phyloP scores from a whole-genome alignment of 2,329 filamentous ascomycete species.

The Exserohilum turcica region DNA sequence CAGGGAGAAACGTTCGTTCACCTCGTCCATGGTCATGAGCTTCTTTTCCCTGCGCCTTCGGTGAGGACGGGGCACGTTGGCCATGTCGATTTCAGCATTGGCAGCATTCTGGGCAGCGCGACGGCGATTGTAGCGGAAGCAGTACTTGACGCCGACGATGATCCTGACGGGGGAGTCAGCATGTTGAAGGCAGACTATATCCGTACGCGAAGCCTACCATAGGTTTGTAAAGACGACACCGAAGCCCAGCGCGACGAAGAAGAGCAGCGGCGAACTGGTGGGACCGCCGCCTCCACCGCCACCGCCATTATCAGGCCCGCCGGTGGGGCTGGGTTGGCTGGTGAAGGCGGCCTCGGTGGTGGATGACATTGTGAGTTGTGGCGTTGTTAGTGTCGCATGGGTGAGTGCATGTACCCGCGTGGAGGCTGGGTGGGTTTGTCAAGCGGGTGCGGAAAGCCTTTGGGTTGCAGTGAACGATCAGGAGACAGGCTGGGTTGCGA shows the following conservation, averaged over 20 bases:
- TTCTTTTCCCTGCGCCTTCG: conserved; percentile 94
- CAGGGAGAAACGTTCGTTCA: conserved; percentile 95
- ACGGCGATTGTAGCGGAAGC: conserved; percentile 95
- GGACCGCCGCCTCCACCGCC: conserved; percentile 52
- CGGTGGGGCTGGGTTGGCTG: conserved; percentile 6
- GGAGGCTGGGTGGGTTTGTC: not conserved
- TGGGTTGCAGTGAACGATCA: conserved; percentile 8
- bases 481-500: not conserved
- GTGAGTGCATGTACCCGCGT: conserved; percentile 1
- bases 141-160: conserved; percentile 99
- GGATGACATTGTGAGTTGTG: conserved; percentile 16
- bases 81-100: conserved; percentile 82
- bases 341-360: conserved; percentile 4
- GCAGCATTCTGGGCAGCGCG: conserved; percentile 77
- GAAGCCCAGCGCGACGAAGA: conserved; percentile 95
- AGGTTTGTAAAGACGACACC: conserved; percentile 98
- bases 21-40: conserved; percentile 98
- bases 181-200: not conserved
- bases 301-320: conserved; percentile 31
- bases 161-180: conserved; percentile 68
- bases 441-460: conserved; percentile 13
- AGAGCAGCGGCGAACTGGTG: conserved; percentile 77
- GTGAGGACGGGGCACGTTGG: conserved; percentile 83
- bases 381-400: conserved; percentile 14
- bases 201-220: conserved; percentile 64